Conservation (phyloP, 495 filamentous ascomycete species). For the Articulospora tetracladia region DNA sequence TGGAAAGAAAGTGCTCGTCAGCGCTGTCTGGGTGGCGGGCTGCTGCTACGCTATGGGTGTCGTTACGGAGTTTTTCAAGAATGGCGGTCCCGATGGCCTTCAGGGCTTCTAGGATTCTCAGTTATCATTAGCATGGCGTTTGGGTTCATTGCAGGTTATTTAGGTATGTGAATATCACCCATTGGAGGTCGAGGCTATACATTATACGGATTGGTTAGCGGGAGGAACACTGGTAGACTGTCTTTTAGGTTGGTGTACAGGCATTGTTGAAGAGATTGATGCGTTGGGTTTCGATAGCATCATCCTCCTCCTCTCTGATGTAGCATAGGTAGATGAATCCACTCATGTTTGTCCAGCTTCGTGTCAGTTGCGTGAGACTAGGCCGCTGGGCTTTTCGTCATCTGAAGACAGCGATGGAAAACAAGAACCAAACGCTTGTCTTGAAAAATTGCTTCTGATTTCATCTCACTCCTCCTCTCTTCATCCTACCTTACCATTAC, state of each 20-base stretch:
- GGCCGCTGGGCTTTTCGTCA: no score
- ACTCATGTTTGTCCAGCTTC: no score
- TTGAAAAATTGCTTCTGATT: no score
- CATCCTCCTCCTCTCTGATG: neutral
- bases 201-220: neutral
- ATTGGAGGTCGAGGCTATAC: neutral
- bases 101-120: constrained; percentile 39
- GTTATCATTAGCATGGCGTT: neutral
- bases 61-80: constrained; percentile 62
- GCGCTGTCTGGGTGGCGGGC: constrained; percentile 55
- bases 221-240: no score
- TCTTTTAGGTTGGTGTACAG: neutral
- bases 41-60: constrained; percentile 67
- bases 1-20: constrained; percentile 49
- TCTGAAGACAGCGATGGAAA: no score
- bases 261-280: neutral
- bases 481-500: no score
- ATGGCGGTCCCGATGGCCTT: constrained; percentile 51
- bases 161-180: neutral
- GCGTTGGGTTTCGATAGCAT: neutral
- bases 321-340: neutral
- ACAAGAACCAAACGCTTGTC: no score
- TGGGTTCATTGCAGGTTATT: neutral
- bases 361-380: no score
- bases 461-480: no score